Conservation (phyloP, 129 eudicot genomes). For the Apium graveolens region DNA sequence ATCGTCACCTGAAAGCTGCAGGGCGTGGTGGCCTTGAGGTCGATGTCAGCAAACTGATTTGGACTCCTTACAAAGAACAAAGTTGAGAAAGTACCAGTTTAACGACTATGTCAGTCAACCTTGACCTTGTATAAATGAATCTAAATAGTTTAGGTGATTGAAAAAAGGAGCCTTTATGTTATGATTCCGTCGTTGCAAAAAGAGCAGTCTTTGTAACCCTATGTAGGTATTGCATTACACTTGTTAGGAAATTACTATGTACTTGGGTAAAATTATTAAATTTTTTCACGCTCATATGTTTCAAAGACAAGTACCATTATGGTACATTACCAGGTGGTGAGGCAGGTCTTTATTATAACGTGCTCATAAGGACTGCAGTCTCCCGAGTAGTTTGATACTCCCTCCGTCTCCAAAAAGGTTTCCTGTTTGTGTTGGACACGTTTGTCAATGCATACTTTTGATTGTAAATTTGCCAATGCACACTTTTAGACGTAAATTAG, state of each 20-base stretch:
- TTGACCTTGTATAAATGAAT: slow-evolving; percentile 2
- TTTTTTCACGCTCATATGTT: neutral
- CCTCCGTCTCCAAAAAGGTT: too few relatives aligned
- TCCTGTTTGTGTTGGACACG: too few relatives aligned
- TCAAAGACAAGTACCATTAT: neutral
- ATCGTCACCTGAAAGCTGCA: slow-evolving; percentile 91
- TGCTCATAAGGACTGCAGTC: neutral
- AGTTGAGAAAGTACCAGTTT: slow-evolving; percentile 22
- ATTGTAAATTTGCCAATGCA: too few relatives aligned
- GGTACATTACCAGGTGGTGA: neutral
- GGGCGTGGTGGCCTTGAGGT: slow-evolving; percentile 91
- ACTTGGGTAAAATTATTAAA: too few relatives aligned
- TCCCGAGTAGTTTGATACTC: neutral
- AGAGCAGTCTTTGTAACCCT: neutral
- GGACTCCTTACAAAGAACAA: slow-evolving; percentile 99
- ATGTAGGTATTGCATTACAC: neutral
- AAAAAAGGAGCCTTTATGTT: neutral
- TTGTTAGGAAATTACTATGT: neutral
- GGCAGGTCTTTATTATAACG: neutral
- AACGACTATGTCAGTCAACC: neutral
- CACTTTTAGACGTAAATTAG: too few relatives aligned
- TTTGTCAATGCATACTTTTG: too few relatives aligned
- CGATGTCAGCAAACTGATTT: slow-evolving; percentile 82
- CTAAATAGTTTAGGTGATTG: neutral
- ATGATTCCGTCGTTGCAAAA: neutral